These are phyloP conservation scores for Trichoderma virens DNA, from an alignment of 495 filamentous ascomycete species.

Conservation along the genomic window DNA sequence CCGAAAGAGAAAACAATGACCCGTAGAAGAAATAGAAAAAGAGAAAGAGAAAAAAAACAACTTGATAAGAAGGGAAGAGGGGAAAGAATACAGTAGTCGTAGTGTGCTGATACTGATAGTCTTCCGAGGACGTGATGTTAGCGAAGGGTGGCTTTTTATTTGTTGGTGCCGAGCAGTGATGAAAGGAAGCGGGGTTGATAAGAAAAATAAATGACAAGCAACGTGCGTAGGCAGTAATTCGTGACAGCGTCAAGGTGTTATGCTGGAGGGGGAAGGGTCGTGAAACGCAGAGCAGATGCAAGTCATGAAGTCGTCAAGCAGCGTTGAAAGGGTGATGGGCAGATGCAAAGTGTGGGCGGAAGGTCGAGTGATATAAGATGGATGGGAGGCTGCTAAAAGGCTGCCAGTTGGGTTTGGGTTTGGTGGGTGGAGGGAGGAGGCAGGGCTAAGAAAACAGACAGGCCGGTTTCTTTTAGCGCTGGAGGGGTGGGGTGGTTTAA, in stretches of 20 bases:
- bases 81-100: not conserved
- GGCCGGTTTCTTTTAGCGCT: too few relatives aligned
- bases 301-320: constrained; percentile 7
- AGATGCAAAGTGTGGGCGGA: not conserved
- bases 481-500: constrained; percentile 1
- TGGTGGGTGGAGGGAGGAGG: not conserved
- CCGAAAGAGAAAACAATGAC: not conserved
- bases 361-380: not conserved
- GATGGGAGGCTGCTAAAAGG: not conserved
- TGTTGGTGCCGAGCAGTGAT: not conserved
- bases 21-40: not conserved
- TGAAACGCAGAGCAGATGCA: constrained; percentile 7
- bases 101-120: not conserved
- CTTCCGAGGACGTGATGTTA: not conserved
- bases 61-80: not conserved
- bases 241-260: not conserved
- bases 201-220: not conserved
- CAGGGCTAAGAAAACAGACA: not conserved
- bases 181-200: not conserved
- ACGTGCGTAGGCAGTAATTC: not conserved
- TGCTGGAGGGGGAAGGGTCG: not conserved
- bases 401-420: not conserved
- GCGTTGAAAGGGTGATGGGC: constrained; percentile 4
- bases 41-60: not conserved
- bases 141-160: not conserved